Evolutionary conservation across 1,139 yeast species (phyloP).

Genomic region (Suhomyces coccinellae): DNA sequence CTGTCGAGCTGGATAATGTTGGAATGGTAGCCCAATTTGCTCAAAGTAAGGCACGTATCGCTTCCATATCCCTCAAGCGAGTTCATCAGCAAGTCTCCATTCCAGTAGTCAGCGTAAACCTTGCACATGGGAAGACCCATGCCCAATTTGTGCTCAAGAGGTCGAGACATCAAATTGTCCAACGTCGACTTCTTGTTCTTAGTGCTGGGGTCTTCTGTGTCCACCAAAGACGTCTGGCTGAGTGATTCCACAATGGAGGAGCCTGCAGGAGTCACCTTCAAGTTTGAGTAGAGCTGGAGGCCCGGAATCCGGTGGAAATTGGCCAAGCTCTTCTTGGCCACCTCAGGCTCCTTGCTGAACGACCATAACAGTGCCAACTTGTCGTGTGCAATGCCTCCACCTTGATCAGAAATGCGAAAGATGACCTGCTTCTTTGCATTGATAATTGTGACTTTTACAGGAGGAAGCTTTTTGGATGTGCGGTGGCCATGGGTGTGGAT

Average conservation of each 20-base stretch:
- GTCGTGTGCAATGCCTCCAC: constrained; percentile 76
- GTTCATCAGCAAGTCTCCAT: constrained; percentile 79
- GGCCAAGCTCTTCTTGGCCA: constrained; percentile 55
- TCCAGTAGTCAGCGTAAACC: constrained; percentile 95
- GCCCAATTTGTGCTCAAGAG: constrained; percentile 74
- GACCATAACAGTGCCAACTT: constrained; percentile 74
- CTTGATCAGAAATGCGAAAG: constrained; percentile 82
- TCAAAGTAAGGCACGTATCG: constrained; percentile 77
- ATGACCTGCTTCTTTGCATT: constrained; percentile 65
- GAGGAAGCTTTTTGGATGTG: constrained; percentile 50
- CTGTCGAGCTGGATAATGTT: constrained; percentile 70
- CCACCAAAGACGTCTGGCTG: constrained; percentile 39
- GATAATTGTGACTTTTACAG: constrained; percentile 70
- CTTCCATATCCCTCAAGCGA: constrained; percentile 90
- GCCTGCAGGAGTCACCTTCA: constrained; percentile 42
- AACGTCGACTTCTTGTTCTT: constrained; percentile 38
- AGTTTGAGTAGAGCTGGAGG: constrained; percentile 41
- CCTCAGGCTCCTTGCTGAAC: constrained; percentile 66
- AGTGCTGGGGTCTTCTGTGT: constrained; percentile 35
- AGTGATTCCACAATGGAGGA: constrained; percentile 36
- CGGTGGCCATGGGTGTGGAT: constrained; percentile 42
- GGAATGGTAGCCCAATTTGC: constrained; percentile 71
- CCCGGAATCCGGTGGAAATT: constrained; percentile 74
- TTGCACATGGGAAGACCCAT: constrained; percentile 89
- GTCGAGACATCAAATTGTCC: constrained; percentile 59